phyloP scores from a whole-genome alignment of 345 rosid species.

The Dimocarpus longan region DNA sequence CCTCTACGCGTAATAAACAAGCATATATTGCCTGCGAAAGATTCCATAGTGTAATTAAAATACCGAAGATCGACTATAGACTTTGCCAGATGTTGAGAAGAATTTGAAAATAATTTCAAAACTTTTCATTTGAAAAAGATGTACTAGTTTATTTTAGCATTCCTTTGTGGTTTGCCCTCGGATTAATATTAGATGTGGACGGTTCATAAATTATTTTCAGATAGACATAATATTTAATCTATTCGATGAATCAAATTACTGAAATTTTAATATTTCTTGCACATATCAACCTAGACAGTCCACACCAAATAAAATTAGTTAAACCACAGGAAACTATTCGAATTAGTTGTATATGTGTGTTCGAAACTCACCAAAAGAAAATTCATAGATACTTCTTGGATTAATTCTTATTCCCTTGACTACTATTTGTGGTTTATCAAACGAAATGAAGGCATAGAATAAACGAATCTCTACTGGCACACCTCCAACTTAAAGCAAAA shows the following conservation, averaged over 20 bases:
- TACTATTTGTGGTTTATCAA: constrained; percentile 7
- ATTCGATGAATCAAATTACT: background rate
- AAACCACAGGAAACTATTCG: too few species aligned
- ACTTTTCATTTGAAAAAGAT: background rate
- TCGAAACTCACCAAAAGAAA: background rate
- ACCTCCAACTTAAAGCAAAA: constrained; percentile 16
- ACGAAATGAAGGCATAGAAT: background rate
- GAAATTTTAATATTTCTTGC: too few species aligned
- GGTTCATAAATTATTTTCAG: background rate
- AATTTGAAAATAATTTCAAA: too few species aligned
- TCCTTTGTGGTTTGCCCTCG: too few species aligned
- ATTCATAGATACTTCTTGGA: constrained; percentile 1
- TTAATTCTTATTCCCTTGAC: constrained; percentile 9
- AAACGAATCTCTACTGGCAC: constrained; percentile 15
- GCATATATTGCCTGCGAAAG: constrained; percentile 2
- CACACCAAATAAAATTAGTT: background rate
- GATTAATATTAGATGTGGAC: background rate
- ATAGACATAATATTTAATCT: too few species aligned
- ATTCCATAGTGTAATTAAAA: background rate
- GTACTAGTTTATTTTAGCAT: background rate
- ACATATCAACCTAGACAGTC: background rate
- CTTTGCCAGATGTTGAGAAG: background rate
- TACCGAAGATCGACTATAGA: background rate
- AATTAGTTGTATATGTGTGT: background rate
- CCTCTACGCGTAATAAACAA: constrained; percentile 9